These are phyloP conservation scores for Mycotypha africana DNA, from an alignment of 371 early-diverging fungal genomes.

Conservation along the genomic window DNA sequence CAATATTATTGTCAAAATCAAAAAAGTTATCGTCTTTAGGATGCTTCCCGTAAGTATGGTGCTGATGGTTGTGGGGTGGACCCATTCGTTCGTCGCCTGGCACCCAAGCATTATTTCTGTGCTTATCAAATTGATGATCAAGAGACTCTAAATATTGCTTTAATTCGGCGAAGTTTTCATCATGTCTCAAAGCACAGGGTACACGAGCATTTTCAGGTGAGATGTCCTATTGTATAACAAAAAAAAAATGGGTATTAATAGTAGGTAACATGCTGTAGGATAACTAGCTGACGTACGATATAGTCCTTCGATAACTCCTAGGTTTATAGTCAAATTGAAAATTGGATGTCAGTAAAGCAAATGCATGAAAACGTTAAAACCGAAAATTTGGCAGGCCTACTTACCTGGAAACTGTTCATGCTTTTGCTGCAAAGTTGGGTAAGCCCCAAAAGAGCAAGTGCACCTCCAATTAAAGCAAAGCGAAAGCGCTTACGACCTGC, in stretches of 20 bases:
- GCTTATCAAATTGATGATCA: too few relatives aligned
- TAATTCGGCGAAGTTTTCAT: slow-evolving; percentile 11
- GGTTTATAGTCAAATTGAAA: too few relatives aligned
- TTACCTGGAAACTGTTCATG: neutral
- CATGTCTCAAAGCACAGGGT: slow-evolving; percentile 8
- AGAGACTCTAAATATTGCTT: slow-evolving; percentile 8
- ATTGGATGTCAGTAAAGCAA: too few relatives aligned
- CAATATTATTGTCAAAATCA: neutral
- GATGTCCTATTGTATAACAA: neutral
- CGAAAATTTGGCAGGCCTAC: neutral
- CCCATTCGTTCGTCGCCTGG: too few relatives aligned
- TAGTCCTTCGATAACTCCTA: too few relatives aligned
- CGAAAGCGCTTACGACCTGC: slow-evolving; percentile 6
- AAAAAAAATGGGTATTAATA: neutral
- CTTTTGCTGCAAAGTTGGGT: slow-evolving; percentile 4
- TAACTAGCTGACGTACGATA: too few relatives aligned
- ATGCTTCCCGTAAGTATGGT: too few relatives aligned
- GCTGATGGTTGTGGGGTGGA: too few relatives aligned
- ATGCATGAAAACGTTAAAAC: neutral
- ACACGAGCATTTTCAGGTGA: slow-evolving; percentile 5
- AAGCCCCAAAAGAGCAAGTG: slow-evolving; percentile 14
- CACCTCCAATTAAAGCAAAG: slow-evolving; percentile 17
- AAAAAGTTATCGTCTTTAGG: neutral
- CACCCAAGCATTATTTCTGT: too few relatives aligned
- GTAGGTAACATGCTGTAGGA: too few relatives aligned